Percentiles rank a stretch among this genome's conserved stretches.
Conservation (phyloP, 768 basidiomycete species). For the Boletus sp. region DNA sequence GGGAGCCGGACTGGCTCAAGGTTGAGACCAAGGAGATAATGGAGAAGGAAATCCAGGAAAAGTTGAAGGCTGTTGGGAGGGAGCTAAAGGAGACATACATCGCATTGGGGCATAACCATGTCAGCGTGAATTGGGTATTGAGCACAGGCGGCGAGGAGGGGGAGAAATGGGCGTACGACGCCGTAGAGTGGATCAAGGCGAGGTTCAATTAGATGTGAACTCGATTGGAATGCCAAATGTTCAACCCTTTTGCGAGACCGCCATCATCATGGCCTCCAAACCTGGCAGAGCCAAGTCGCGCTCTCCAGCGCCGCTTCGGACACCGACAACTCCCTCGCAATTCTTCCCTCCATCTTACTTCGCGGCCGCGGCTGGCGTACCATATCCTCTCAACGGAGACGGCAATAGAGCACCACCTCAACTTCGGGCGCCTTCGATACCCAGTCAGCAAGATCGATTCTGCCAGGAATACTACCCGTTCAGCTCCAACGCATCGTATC, state of each 20-base stretch:
- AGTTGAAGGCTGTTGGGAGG: conserved; percentile 27
- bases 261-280: conserved; percentile 13
- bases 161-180: conserved; percentile 60
- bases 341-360: conserved; percentile 58
- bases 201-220: conserved; percentile 1
- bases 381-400: conserved; percentile 18
- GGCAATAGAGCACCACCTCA: not conserved
- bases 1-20: conserved; percentile 49
- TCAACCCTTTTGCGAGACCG: not conserved
- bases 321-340: conserved; percentile 31
- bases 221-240: conserved; percentile 5
- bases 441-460: conserved; percentile 3
- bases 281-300: conserved; percentile 38
- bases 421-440: not conserved
- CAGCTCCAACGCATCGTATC: conserved; percentile 17
- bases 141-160: conserved; percentile 55
- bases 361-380: conserved; percentile 48
- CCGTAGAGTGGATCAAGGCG: conserved; percentile 35
- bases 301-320: conserved; percentile 38
- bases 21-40: conserved; percentile 38
- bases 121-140: conserved; percentile 52
- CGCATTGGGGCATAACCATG: conserved; percentile 58
- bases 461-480: conserved; percentile 7
- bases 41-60: conserved; percentile 37
- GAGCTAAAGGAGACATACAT: conserved; percentile 32